These are phyloP conservation scores for Penicillium dipodomyicola DNA, from an alignment of 495 filamentous ascomycete species.

Conservation along the genomic window DNA sequence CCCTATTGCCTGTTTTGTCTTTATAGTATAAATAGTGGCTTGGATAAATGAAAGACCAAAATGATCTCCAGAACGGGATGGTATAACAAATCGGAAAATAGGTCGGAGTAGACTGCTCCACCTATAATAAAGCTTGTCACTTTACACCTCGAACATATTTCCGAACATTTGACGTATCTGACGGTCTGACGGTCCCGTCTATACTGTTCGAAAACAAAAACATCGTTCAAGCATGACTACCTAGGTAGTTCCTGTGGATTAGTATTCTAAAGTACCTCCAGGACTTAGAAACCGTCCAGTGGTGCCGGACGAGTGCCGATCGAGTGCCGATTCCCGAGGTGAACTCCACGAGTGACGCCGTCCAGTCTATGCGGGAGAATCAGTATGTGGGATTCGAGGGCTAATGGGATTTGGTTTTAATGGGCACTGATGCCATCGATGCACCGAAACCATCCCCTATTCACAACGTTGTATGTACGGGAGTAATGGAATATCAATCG, in stretches of 20 bases:
- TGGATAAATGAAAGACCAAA: not conserved
- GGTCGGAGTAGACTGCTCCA: not conserved
- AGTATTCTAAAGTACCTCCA: not conserved
- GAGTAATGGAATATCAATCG: not conserved
- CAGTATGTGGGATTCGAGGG: not conserved
- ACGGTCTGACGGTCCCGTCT: not conserved
- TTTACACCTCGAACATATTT: not conserved
- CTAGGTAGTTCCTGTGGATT: not conserved
- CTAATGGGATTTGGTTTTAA: not conserved
- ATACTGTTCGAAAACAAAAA: not conserved
- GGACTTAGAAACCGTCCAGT: not conserved
- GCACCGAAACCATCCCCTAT: not conserved
- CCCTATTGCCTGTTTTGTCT: slow-evolving; percentile 1
- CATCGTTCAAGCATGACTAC: not conserved
- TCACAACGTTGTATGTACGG: not conserved
- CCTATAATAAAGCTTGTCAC: not conserved
- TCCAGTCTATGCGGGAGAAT: not conserved
- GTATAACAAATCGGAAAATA: not conserved
- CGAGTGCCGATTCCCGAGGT: not conserved
- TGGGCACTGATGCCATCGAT: not conserved
- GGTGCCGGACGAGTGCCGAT: not conserved
- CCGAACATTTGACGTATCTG: not conserved
- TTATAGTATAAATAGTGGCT: slow-evolving; percentile 5
- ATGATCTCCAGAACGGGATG: not conserved
- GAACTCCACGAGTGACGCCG: slow-evolving; percentile 1